A percentile compares a stretch with the other conserved stretches of the same genome.
Evolutionary conservation across 495 filamentous ascomycete genomes (phyloP).

Genomic region (Penicillium fimorum): DNA sequence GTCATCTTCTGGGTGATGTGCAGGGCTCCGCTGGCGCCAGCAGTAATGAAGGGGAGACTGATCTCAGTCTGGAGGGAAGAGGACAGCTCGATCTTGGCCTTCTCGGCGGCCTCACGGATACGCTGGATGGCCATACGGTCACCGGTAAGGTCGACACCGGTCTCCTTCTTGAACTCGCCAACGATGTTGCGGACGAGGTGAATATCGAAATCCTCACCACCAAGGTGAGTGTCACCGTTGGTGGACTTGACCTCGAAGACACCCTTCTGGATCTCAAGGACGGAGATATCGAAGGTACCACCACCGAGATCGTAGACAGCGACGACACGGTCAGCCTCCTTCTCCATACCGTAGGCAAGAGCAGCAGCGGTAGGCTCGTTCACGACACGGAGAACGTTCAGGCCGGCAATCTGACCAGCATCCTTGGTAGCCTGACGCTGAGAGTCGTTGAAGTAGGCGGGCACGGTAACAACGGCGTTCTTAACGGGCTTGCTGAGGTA

Average conservation of each 20-base stretch:
- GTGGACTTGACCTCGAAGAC: conserved; percentile 99
- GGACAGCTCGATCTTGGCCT: conserved; percentile 99
- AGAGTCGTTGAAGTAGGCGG: conserved; percentile 97
- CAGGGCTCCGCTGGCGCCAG: conserved; percentile 89
- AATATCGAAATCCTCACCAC: conserved; percentile 99
- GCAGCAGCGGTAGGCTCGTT: conserved; percentile 97
- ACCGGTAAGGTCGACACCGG: conserved; percentile 81
- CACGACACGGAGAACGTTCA: conserved; percentile 94
- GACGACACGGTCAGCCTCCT: conserved; percentile 85
- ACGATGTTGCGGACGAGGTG: conserved; percentile 92
- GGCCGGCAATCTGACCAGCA: conserved; percentile 90
- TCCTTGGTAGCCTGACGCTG: conserved; percentile 98
- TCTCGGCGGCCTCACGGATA: conserved; percentile 99
- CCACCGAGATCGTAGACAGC: conserved; percentile 98
- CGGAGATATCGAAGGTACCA: conserved; percentile 98
- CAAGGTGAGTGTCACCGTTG: conserved; percentile 96
- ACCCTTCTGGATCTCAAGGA: conserved; percentile 95
- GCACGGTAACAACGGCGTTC: conserved; percentile 95
- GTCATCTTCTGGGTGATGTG: conserved; percentile 97
- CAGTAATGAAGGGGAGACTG: conserved; percentile 93
- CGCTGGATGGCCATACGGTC: conserved; percentile 99
- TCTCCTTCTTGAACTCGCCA: conserved; percentile 93
- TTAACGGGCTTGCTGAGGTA: conserved; percentile 86
- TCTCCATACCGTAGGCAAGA: conserved; percentile 92
- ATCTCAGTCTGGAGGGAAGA: conserved; percentile 97